Evolutionary conservation across 768 basidiomycete genomes (phyloP).

Genomic region (Russula lepida): DNA sequence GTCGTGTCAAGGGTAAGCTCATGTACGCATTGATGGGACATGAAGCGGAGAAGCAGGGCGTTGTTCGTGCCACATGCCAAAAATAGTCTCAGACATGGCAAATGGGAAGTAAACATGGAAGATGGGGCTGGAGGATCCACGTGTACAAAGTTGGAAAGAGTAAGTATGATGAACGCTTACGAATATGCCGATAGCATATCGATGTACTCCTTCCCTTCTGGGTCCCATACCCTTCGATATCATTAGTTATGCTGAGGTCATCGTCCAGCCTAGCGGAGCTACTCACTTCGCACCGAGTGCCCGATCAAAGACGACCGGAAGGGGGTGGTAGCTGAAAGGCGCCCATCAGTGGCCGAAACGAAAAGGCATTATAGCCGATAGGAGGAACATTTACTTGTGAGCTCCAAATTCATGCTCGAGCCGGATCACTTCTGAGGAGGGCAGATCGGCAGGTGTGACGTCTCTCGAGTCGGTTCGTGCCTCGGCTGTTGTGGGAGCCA

Average conservation of each 20-base stretch:
- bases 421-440: slow-evolving; percentile 64
- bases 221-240: slow-evolving; percentile 71
- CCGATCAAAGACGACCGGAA: slow-evolving; percentile 89
- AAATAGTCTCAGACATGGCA: not conserved
- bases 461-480: not conserved
- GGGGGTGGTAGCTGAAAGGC: slow-evolving; percentile 76
- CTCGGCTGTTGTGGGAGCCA: not conserved
- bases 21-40: not conserved
- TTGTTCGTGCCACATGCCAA: not conserved
- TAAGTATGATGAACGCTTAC: slow-evolving; percentile 38
- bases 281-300: slow-evolving; percentile 86
- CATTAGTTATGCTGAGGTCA: slow-evolving; percentile 17
- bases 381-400: slow-evolving; percentile 69
- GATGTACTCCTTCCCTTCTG: slow-evolving; percentile 91
- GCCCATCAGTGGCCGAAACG: not conserved
- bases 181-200: slow-evolving; percentile 98
- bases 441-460: slow-evolving; percentile 28
- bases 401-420: slow-evolving; percentile 79
- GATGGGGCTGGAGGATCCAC: not conserved
- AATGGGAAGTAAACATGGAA: not conserved
- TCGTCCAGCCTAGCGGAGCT: slow-evolving; percentile 29
- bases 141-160: not conserved
- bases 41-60: not conserved
- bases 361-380: not conserved
- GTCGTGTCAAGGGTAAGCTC: not conserved